A percentile compares a stretch with the other conserved stretches of the same genome.
These are phyloP conservation scores for Yarrowia phangngaensis DNA, from an alignment of 805 yeast species.

Conservation along the genomic window DNA sequence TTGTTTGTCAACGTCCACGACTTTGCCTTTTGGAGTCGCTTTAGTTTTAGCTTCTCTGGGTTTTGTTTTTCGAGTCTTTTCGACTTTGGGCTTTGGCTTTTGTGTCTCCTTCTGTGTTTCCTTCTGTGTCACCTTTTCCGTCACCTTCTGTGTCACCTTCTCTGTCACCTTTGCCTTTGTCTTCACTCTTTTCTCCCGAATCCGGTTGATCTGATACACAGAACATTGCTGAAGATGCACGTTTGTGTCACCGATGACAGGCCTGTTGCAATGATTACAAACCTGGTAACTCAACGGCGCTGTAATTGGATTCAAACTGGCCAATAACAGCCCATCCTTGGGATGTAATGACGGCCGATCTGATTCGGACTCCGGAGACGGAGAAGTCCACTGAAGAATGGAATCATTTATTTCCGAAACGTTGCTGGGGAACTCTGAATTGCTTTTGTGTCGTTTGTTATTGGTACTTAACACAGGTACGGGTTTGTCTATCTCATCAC, in stretches of 20 bases:
- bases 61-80: constrained; percentile 12
- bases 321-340: constrained; percentile 5
- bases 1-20: constrained; percentile 87
- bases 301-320: constrained; percentile 31
- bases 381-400: constrained; percentile 3
- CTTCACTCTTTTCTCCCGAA: neutral
- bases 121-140: constrained; percentile 25
- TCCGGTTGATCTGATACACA: constrained; percentile 3
- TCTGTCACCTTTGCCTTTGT: neutral
- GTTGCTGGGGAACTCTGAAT: neutral
- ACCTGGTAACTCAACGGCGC: constrained; percentile 34
- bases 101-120: constrained; percentile 26
- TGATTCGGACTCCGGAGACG: constrained; percentile 14
- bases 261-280: constrained; percentile 38
- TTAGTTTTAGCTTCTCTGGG: constrained; percentile 27
- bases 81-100: constrained; percentile 22
- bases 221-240: constrained; percentile 11
- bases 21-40: constrained; percentile 43
- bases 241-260: constrained; percentile 30
- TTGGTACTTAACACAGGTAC: neutral
- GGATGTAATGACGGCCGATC: constrained; percentile 27
- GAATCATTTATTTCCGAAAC: constrained; percentile 10
- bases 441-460: constrained; percentile 1
- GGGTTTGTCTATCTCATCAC: neutral
- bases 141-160: neutral